Evolutionary conservation across 441 rosid genomes (phyloP), one percentile per base, ranked within the genome.

Genomic region (Mallotus japonicus): DNA sequence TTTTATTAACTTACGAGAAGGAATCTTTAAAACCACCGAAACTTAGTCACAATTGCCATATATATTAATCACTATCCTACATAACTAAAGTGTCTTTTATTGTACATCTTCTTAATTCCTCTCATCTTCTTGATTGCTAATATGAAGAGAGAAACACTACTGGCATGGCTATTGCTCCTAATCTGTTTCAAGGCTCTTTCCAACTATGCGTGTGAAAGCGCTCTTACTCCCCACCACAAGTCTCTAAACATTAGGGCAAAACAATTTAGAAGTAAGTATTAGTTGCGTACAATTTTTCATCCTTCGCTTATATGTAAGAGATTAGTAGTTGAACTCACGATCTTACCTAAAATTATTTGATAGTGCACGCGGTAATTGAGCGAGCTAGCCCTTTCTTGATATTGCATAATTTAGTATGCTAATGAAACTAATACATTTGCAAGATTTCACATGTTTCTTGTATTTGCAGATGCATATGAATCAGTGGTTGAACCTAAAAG

Each of bases 81-180:
- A 62, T 37, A 62, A 16, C 8, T 16, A 62, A 3, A 1, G 3
- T 6, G 22, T 20, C 12, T 8, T 17, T 40, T 49, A 20, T 55
- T 8, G 5, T 17, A 20, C 19, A 37, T 24, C 40, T 13, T 11
- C 42, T 58, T 6, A 11, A 59, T 0, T 37, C 12, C 2, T 20
- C 24, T n/a, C 34, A 17, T 17, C 19, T 24, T 9, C 44, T 19
- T 24, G 46, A 47, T 22, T 20, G 60, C 49, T 19, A 49, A 19
- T 19, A 78, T 80, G 79, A 78, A 72, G 74, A 75, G 76, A 62
- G 28, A 28, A 19, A 4, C 64, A 5, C n/a, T 67, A 3, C n/a
- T 62, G 22, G 62, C 66, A 7, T 76, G 73, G 72, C 63, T 75
- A 16, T 34, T 81, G 59, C 55, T 78, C 67, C 14, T 72, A 49